Conservation (phyloP, 805 yeast species). For the Metschnikowia borealis region DNA sequence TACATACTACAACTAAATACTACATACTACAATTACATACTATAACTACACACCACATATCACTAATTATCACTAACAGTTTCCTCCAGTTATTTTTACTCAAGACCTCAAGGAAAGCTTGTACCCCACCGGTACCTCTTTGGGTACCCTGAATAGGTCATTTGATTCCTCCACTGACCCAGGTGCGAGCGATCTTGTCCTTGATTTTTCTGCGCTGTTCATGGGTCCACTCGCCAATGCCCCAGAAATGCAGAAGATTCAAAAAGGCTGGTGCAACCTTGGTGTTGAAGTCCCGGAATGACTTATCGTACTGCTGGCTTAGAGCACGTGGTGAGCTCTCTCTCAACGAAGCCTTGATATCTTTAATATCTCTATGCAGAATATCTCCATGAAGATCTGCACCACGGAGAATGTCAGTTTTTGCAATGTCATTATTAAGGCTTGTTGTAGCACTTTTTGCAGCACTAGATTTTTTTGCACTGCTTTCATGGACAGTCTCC, state of each 20-base stretch:
- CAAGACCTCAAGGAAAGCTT: no score
- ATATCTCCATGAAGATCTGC: constrained; percentile 29
- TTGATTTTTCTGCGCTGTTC: constrained; percentile 45
- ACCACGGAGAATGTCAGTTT: no score
- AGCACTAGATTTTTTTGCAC: no score
- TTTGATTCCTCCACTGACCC: constrained; percentile 42
- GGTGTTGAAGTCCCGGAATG: constrained; percentile 23
- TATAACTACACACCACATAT: no score
- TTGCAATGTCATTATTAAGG: no score
- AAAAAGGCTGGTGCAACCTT: constrained; percentile 23
- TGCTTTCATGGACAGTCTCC: constrained; percentile 30
- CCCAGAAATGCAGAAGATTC: constrained; percentile 54
- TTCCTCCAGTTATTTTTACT: no score
- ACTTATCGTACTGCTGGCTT: constrained; percentile 17
- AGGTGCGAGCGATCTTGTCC: constrained; percentile 51
- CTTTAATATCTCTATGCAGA: constrained; percentile 8
- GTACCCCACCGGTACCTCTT: no score
- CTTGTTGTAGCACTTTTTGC: no score
- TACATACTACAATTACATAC: no score
- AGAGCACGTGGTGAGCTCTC: constrained; percentile 23
- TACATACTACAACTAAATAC: no score
- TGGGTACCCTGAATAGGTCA: no score
- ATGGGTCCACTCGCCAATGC: constrained; percentile 55
- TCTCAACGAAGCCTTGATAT: constrained; percentile 9
- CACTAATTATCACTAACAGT: no score